Conservation (phyloP, 2,329 filamentous ascomycete genomes). For the Orbilia oligospora region DNA sequence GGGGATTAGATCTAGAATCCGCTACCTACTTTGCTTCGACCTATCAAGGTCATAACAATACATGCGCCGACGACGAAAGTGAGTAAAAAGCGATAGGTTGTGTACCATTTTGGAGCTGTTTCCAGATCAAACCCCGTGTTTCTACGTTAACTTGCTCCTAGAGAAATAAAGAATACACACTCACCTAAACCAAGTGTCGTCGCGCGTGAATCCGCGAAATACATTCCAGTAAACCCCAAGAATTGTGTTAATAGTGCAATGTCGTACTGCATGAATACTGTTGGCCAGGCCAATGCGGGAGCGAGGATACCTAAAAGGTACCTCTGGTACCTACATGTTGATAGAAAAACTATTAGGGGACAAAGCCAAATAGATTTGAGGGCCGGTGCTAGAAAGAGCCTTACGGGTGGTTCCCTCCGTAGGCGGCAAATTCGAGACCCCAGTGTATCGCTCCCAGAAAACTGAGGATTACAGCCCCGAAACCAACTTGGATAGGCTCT, state of each 20-base stretch:
- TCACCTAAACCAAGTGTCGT: slow-evolving; percentile 78
- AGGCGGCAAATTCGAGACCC: slow-evolving; percentile 68
- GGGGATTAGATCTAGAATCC: background rate
- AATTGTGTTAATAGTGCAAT: slow-evolving; percentile 90
- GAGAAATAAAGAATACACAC: background rate
- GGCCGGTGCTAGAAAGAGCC: background rate
- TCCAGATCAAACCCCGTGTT: background rate
- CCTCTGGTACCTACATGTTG: slow-evolving; percentile 73
- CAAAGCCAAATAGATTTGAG: background rate
- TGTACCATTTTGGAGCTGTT: slow-evolving; percentile 84
- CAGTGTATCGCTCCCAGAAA: slow-evolving; percentile 94
- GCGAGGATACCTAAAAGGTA: slow-evolving; percentile 87
- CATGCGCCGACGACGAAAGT: slow-evolving; percentile 89
- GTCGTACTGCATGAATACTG: slow-evolving; percentile 81
- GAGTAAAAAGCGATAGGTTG: slow-evolving; percentile 89
- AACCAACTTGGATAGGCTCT: slow-evolving; percentile 90
- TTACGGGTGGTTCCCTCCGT: slow-evolving; percentile 60
- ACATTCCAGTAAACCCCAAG: slow-evolving; percentile 84
- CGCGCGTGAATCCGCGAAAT: slow-evolving; percentile 85
- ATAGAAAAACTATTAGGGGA: background rate
- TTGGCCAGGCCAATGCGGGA: slow-evolving; percentile 89
- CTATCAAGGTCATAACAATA: slow-evolving; percentile 85
- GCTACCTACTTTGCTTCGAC: slow-evolving; percentile 79
- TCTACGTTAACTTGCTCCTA: background rate
- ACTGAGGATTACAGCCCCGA: slow-evolving; percentile 77